Evolutionary conservation across 1,139 yeast genomes (phyloP), one percentile per base, ranked within the genome.

Genomic region (Meyerozyma guilliermondii): DNA sequence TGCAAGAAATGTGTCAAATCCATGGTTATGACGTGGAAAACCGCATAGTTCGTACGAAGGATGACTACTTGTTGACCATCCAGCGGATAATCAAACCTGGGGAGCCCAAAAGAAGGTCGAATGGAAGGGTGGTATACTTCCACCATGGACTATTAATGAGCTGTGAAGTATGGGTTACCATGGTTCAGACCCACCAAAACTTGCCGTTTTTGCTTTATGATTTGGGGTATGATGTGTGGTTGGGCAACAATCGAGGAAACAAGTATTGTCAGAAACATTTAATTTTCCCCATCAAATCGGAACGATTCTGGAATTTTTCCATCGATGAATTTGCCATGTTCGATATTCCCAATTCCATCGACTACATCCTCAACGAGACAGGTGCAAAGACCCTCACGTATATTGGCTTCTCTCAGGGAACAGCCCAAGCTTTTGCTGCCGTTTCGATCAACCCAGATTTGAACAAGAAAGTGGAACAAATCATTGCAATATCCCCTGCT

Each of bases 101-200:
- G 26, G 34, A 35, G 24, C 36, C 36, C 31, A n/a, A 16, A 23
- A 39, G 55, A 20, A 40, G 26, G 7, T 43, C 52, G 9, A 56
- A 55, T 62, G 70, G 52, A 38, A 76, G 71, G 43, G 82, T 83
- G 2, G 84, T 86, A 0, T 91, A 87, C 56, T 69, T 91, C 42
- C 98, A 91, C 56, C 98, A 91, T 59, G 98, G 98, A 0, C 68
- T 91, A 43, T 71, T 91, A 50, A 91, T 91, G 97, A 81, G 83
- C 57, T 81, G 94, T 41, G 98, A 91, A 55, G 78, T 91, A 7
- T 87, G 96, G 97, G 80, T 86, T 38, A 78, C 92, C 26, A 81
- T 80, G 76, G 59, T 81, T 29, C 78, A 81, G 13, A 76, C 80
- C 37, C 58, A 77, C 34, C 71, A 74, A 41, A 86, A 87, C 54